Conservation (phyloP, 805 yeast genomes). For the Yamadazyma sp. region DNA sequence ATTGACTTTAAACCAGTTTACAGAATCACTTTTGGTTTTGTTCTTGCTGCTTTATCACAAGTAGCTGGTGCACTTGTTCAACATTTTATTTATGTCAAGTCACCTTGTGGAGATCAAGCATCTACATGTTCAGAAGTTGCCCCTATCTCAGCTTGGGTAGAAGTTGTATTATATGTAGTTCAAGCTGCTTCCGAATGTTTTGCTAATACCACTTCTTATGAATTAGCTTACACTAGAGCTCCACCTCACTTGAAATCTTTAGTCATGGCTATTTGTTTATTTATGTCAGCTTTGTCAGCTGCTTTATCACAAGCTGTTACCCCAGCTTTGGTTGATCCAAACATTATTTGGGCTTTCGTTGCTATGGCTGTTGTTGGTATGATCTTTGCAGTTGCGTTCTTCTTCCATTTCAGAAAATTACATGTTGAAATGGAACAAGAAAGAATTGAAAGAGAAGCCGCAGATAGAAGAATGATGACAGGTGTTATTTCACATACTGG, state of each 20-base stretch:
- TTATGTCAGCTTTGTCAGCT: slow-evolving; percentile 45
- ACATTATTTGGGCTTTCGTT: slow-evolving; percentile 39
- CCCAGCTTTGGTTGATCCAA: slow-evolving; percentile 39
- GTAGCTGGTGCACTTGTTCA: slow-evolving; percentile 50
- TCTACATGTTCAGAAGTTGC: slow-evolving; percentile 27
- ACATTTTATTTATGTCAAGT: slow-evolving; percentile 42
- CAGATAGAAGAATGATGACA: slow-evolving; percentile 7
- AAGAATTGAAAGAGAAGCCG: slow-evolving; percentile 24
- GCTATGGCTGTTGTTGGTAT: slow-evolving; percentile 36
- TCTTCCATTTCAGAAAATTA: slow-evolving; percentile 33
- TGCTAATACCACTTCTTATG: slow-evolving; percentile 49
- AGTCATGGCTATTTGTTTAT: slow-evolving; percentile 43
- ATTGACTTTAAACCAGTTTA: slow-evolving; percentile 42
- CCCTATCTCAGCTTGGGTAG: slow-evolving; percentile 12
- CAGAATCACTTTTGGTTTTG: slow-evolving; percentile 47
- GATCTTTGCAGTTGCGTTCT: slow-evolving; percentile 27
- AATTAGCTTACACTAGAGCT: slow-evolving; percentile 51
- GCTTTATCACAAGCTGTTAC: slow-evolving; percentile 45
- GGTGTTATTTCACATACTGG: slow-evolving; percentile 14
- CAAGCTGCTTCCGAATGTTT: slow-evolving; percentile 52
- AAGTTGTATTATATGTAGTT: slow-evolving; percentile 8
- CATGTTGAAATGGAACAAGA: slow-evolving; percentile 39
- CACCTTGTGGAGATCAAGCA: slow-evolving; percentile 51
- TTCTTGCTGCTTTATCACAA: slow-evolving; percentile 45
- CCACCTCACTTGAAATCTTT: slow-evolving; percentile 50